phyloP scores from a whole-genome alignment of 1,284 basidiomycete species.

The Trichosporon asahii region DNA sequence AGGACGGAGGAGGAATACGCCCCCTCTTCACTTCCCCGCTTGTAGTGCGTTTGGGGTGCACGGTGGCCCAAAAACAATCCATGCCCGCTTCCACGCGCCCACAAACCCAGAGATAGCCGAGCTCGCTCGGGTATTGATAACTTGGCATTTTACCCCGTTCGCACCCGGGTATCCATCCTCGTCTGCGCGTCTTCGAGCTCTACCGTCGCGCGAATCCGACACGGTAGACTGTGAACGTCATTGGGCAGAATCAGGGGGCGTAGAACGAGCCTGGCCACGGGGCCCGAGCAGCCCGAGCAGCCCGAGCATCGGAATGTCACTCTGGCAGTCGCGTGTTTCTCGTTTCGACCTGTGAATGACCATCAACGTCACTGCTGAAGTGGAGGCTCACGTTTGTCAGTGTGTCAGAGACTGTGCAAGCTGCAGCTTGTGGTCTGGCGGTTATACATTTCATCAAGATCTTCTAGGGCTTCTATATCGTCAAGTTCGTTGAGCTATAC shows the following conservation, averaged over 20 bases:
- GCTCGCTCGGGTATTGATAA: conserved; percentile 3
- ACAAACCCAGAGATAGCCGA: not conserved
- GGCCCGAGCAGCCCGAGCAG: no score
- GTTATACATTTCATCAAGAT: no score
- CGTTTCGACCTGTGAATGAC: conserved; percentile 1
- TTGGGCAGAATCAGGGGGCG: no score
- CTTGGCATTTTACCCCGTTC: not conserved
- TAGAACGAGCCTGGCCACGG: no score
- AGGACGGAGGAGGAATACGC: not conserved
- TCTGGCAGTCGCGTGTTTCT: not conserved
- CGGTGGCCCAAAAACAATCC: not conserved
- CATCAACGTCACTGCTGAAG: not conserved
- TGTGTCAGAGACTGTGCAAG: no score
- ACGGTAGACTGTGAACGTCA: not conserved
- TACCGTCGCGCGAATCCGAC: no score
- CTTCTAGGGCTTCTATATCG: no score
- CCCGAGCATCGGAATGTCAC: not conserved
- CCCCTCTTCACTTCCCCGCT: no score
- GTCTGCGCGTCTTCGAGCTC: not conserved
- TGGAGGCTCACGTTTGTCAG: not conserved
- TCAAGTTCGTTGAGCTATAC: no score
- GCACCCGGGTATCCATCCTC: not conserved
- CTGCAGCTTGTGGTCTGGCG: no score
- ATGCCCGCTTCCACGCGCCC: not conserved
- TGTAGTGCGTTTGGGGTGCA: no score